phyloP scores from a whole-genome alignment of 345 rosid genomes.

The Aethionema arabicum region DNA sequence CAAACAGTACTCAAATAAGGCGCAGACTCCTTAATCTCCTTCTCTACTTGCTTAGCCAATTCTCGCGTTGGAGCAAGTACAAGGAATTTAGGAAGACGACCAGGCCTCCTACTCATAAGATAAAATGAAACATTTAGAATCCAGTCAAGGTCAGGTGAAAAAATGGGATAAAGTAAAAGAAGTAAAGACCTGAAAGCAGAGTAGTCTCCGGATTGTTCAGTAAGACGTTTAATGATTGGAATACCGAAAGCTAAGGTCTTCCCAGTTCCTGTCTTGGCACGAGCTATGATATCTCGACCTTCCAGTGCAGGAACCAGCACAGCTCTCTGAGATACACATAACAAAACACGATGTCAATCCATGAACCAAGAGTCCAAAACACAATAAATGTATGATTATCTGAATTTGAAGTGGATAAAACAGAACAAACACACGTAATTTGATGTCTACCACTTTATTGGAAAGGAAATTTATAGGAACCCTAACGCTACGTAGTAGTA shows the following conservation, averaged over 20 bases:
- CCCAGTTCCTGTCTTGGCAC: conserved; percentile 99
- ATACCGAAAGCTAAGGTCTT: conserved; percentile 97
- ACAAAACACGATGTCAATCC: conserved; percentile 8
- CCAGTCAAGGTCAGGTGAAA: background rate
- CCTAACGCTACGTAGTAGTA: background rate
- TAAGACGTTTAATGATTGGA: conserved; percentile 79
- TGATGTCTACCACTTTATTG: background rate
- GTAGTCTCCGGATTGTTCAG: conserved; percentile 52
- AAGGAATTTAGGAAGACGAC: conserved; percentile 73
- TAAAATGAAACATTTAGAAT: conserved; percentile 11
- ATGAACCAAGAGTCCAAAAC: background rate
- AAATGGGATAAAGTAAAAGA: background rate
- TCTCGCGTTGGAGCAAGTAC: conserved; percentile 92
- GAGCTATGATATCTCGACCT: conserved; percentile 90
- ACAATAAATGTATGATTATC: background rate
- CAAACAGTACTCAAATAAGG: conserved; percentile 81
- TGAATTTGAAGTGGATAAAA: too few species aligned
- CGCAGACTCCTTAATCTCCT: conserved; percentile 89
- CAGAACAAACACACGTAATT: too few species aligned
- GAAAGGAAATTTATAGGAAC: background rate
- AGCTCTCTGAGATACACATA: conserved; percentile 58
- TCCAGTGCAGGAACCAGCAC: conserved; percentile 80
- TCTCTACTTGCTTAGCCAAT: conserved; percentile 95
- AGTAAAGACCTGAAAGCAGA: conserved; percentile 50
- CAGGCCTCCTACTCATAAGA: conserved; percentile 48